A percentile compares a stretch with the other conserved stretches of the same genome.
Evolutionary conservation across 495 filamentous ascomycete species (phyloP).

Genomic region (Talaromyces proteolyticus): DNA sequence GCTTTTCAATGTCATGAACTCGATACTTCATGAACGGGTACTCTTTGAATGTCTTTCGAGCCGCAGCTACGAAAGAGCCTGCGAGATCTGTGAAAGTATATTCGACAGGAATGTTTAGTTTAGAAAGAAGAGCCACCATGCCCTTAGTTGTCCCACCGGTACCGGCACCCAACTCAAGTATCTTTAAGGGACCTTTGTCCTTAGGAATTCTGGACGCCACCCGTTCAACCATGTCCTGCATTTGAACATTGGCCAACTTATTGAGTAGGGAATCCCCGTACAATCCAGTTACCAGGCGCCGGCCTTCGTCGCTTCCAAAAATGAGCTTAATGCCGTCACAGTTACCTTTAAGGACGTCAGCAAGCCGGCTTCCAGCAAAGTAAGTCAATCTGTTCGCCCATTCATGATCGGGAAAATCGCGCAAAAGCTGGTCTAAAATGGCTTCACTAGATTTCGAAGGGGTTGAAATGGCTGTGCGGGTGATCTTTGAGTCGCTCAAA

Average conservation of each 20-base stretch:
- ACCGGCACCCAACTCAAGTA: conserved; percentile 42
- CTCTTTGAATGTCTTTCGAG: conserved; percentile 26
- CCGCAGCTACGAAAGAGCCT: conserved; percentile 33
- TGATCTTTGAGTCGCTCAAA: conserved; percentile 20
- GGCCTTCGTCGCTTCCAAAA: conserved; percentile 39
- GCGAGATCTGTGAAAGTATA: conserved; percentile 48
- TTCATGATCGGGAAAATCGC: conserved; percentile 27
- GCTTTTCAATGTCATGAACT: conserved; percentile 40
- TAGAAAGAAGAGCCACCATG: conserved; percentile 28
- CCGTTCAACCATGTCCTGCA: conserved; percentile 35
- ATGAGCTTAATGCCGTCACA: conserved; percentile 38
- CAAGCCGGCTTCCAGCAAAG: conserved; percentile 35
- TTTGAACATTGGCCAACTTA: conserved; percentile 30
- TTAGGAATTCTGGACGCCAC: conserved; percentile 17
- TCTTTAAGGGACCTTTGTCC: conserved; percentile 19
- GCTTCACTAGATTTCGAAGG: conserved; percentile 25
- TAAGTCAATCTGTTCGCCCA: conserved; percentile 33
- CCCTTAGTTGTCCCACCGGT: conserved; percentile 37
- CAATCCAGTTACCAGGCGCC: conserved; percentile 35
- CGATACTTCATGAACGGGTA: conserved; percentile 40
- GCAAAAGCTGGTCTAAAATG: conserved; percentile 30
- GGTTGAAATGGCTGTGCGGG: conserved; percentile 28
- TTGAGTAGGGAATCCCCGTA: conserved; percentile 41
- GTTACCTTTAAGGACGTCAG: conserved; percentile 32
- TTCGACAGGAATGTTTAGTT: conserved; percentile 29